phyloP scores from a whole-genome alignment of 495 filamentous ascomycete genomes.

The Achaetomiella virescens region DNA sequence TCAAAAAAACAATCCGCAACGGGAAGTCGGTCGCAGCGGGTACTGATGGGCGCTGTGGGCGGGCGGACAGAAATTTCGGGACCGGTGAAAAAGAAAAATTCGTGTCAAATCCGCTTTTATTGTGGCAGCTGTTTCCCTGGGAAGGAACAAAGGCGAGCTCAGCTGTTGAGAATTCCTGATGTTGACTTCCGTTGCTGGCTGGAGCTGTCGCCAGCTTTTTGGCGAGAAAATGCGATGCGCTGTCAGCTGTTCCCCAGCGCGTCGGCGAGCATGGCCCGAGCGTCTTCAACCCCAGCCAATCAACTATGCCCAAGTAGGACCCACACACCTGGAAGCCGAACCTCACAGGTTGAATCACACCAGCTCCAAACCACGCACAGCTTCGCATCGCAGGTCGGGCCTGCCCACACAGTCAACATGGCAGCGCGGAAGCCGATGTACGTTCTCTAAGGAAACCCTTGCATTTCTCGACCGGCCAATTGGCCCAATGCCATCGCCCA shows the following conservation, averaged over 20 bases:
- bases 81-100: too few species aligned
- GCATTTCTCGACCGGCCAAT: constrained; percentile 12
- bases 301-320: constrained; percentile 11
- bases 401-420: constrained; percentile 38
- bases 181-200: neutral
- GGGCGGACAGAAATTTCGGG: neutral
- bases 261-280: constrained; percentile 2
- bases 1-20: constrained; percentile 1
- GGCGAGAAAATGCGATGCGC: neutral
- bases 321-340: constrained; percentile 23
- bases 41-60: neutral
- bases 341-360: constrained; percentile 20
- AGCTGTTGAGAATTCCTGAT: neutral
- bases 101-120: too few species aligned
- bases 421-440: constrained; percentile 45
- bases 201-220: constrained; percentile 7
- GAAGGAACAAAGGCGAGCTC: neutral
- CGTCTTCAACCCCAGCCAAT: constrained; percentile 17
- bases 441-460: constrained; percentile 16
- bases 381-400: constrained; percentile 21
- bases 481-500: constrained; percentile 7
- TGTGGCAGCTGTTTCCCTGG: too few species aligned
- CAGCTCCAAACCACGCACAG: constrained; percentile 30
- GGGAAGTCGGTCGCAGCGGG: neutral
- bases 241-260: neutral